Base-by-base conservation (phyloP, 768 basidiomycete genomes). In the Gymnopilus dilepis region DNA sequence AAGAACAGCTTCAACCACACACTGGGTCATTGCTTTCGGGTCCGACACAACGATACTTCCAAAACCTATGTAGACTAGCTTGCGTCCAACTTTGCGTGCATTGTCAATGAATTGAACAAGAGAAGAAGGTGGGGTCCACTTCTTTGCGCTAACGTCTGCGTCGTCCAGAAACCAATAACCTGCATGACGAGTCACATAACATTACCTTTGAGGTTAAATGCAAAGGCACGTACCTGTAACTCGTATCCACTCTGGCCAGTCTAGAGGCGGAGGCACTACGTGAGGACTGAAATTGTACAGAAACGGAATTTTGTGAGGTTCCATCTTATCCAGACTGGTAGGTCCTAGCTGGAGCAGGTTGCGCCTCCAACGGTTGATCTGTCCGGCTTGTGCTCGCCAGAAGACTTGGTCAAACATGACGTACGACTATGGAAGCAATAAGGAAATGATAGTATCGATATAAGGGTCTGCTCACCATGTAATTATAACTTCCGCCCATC, bases 181-280 rank as follows among this genome's bases (percentile, higher is more conserved):
- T 93, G 8, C 28, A 30, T 13, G 53, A 11, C n/a, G 34, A 37
- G 24, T 59, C n/a, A 58, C 33, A 57, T 41, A 43, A 56, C 13
- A 24, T 51, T 7, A 9, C 37, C n/a, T 26, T 24, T 13, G 28
- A 50, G 28, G 1, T 22, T 28, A 11, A n/a, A 26, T 21, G 19
- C 12, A 50, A 15, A 47, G 26, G 17, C 42, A 65, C 70, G 60
- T 67, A 91, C 93, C 94, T 63, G 95, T 95, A 1, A 96, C 86
- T 41, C 92, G 90, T 64, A 99, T 98, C 95, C 96, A 98, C 74
- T 99, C 97, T 4, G 95, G 94, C 97, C 97, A 99, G 73, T 99
- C 97, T 58, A 99, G 77, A 3, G 97, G 97, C 26, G 91, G 94
- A 6, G 96, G 95, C 13, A 99, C 94, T 47, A 94, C 82, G 30